A percentile compares a stretch with the other conserved stretches of the same genome.
These are phyloP conservation scores for Misopates orontium DNA, from an alignment of 257 asterid species.

Conservation along the genomic window DNA sequence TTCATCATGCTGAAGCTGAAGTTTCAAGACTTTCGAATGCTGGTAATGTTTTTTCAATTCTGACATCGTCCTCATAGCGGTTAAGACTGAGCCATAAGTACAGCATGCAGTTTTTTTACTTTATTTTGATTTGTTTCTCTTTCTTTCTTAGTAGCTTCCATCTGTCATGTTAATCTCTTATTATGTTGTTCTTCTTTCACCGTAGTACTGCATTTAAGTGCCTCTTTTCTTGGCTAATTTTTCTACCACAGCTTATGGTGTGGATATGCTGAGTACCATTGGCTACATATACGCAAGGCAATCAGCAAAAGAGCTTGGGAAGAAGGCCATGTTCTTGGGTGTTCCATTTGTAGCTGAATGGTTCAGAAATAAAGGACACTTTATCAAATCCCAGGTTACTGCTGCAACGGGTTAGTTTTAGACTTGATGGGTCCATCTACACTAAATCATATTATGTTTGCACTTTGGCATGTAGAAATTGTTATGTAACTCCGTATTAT, in stretches of 20 bases:
- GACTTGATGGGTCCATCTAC: constrained; percentile 8
- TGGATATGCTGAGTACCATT: constrained; percentile 95
- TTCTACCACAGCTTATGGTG: constrained; percentile 84
- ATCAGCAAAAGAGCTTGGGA: constrained; percentile 97
- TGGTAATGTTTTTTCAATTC: constrained; percentile 43
- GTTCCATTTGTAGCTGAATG: constrained; percentile 97
- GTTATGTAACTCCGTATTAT: neutral
- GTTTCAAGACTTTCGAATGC: constrained; percentile 86
- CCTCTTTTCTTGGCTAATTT: constrained; percentile 31
- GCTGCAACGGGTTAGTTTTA: constrained; percentile 86
- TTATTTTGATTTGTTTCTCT: neutral
- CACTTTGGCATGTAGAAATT: constrained; percentile 7
- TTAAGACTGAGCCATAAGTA: neutral
- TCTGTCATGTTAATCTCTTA: constrained; percentile 15
- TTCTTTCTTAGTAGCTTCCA: constrained; percentile 3
- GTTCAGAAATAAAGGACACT: constrained; percentile 98
- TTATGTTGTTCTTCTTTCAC: constrained; percentile 12
- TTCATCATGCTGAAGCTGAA: constrained; percentile 76
- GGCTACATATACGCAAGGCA: constrained; percentile 95
- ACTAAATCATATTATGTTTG: constrained; percentile 2
- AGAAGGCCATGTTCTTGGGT: constrained; percentile 90
- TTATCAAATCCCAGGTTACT: constrained; percentile 95
- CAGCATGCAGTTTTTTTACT: neutral
- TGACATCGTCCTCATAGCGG: constrained; percentile 5
- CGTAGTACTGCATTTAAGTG: constrained; percentile 13